These are phyloP conservation scores for Trametes sp. DNA, from an alignment of 1,284 basidiomycete species.

Conservation along the genomic window DNA sequence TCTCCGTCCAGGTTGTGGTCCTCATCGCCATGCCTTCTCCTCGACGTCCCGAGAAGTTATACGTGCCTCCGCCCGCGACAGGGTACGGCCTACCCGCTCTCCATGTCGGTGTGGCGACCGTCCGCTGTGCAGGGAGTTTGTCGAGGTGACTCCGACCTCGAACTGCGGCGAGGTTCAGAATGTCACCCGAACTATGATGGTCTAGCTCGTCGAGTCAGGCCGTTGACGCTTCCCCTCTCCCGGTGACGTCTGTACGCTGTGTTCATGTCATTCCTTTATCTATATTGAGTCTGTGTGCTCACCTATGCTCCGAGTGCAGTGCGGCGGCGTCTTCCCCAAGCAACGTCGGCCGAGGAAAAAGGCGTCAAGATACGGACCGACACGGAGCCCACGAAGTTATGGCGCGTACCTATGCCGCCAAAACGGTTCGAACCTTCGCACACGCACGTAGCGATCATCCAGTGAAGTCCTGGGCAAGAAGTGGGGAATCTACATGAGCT, in stretches of 20 bases:
- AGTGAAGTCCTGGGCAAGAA: too few species aligned
- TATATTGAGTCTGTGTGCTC: background rate
- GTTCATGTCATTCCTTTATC: background rate
- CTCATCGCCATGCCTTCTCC: constrained; percentile 12
- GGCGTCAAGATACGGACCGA: background rate
- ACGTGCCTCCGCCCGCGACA: background rate
- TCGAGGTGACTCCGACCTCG: background rate
- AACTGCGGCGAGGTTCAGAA: background rate
- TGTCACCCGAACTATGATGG: background rate
- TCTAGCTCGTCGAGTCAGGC: background rate
- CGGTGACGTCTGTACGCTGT: background rate
- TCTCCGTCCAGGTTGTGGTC: background rate
- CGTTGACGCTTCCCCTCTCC: background rate
- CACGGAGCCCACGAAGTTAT: background rate
- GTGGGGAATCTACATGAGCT: too few species aligned
- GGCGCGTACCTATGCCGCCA: background rate
- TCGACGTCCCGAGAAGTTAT: background rate
- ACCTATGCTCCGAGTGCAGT: background rate
- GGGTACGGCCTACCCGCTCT: background rate
- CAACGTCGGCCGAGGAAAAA: background rate
- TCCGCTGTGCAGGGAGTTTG: background rate
- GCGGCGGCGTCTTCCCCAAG: background rate
- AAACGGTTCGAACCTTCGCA: background rate
- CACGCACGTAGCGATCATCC: too few species aligned
- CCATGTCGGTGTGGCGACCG: background rate